Evolutionary conservation across 768 basidiomycete species (phyloP).

Genomic region (Tulasnella sp.): DNA sequence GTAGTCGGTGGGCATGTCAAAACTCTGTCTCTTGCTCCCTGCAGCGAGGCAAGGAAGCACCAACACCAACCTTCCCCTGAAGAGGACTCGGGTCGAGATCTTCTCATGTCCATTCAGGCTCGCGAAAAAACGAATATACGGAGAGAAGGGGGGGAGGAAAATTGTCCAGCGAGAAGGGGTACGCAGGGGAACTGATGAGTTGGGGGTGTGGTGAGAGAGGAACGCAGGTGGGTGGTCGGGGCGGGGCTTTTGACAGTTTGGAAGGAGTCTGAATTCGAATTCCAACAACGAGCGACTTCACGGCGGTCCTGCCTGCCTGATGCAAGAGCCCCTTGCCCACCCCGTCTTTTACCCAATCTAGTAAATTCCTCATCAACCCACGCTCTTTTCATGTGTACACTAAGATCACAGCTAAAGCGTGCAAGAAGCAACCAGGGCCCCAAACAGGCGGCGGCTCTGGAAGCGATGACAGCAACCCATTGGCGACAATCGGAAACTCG

Average conservation of each 20-base stretch:
- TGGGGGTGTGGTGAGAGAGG: constrained; percentile 3
- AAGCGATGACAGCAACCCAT: background rate
- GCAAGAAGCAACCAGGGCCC: background rate
- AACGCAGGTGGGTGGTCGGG: background rate
- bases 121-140: background rate
- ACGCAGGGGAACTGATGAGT: background rate
- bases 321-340: background rate
- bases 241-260: background rate
- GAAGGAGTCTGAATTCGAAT: constrained; percentile 4
- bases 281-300: background rate
- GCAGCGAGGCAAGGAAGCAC: background rate
- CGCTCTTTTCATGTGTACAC: constrained; percentile 2
- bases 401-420: background rate
- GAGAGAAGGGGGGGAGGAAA: background rate
- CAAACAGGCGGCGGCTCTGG: background rate
- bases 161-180: background rate
- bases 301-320: constrained; percentile 1
- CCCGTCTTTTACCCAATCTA: background rate
- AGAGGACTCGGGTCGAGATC: background rate
- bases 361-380: background rate
- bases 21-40: background rate
- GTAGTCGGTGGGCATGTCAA: background rate
- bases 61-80: background rate
- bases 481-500: background rate
- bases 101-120: background rate